Evolutionary conservation across 352 stramenopile species (phyloP).

Genomic region (Phytophthora palmivora): DNA sequence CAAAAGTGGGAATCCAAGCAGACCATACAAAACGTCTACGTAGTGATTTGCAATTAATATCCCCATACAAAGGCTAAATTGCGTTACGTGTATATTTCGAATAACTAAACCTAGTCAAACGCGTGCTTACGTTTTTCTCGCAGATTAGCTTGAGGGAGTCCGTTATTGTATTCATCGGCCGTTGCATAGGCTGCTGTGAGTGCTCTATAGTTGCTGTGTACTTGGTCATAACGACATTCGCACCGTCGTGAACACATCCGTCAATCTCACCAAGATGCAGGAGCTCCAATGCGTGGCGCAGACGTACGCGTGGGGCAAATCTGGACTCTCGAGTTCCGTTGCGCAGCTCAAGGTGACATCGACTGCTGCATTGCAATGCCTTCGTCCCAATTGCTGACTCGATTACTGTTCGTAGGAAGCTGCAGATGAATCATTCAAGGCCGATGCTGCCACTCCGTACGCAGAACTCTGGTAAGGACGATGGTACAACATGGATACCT

Average conservation of each 20-base stretch:
- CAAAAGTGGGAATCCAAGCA: conserved; percentile 11
- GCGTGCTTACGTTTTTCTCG: conserved; percentile 22
- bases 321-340: conserved; percentile 80
- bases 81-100: neutral
- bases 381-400: neutral
- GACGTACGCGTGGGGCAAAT: conserved; percentile 93
- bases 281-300: conserved; percentile 87
- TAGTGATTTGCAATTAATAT: conserved; percentile 1
- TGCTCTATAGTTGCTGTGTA: conserved; percentile 13
- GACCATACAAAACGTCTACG: conserved; percentile 4
- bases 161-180: conserved; percentile 23
- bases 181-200: conserved; percentile 24
- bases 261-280: conserved; percentile 51
- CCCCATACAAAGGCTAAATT: conserved; percentile 1
- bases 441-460: conserved; percentile 62
- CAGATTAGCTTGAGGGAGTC: conserved; percentile 16
- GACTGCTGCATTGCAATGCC: neutral
- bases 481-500: neutral
- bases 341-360: conserved; percentile 84
- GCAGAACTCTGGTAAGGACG: conserved; percentile 87
- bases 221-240: conserved; percentile 25
- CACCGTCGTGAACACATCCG: conserved; percentile 4
- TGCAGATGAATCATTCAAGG: conserved; percentile 51
- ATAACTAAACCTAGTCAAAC: conserved; percentile 7
- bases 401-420: conserved; percentile 49